Base-by-base conservation (phyloP, 2,329 filamentous ascomycete species). In the Colletotrichum chlorophyti region DNA sequence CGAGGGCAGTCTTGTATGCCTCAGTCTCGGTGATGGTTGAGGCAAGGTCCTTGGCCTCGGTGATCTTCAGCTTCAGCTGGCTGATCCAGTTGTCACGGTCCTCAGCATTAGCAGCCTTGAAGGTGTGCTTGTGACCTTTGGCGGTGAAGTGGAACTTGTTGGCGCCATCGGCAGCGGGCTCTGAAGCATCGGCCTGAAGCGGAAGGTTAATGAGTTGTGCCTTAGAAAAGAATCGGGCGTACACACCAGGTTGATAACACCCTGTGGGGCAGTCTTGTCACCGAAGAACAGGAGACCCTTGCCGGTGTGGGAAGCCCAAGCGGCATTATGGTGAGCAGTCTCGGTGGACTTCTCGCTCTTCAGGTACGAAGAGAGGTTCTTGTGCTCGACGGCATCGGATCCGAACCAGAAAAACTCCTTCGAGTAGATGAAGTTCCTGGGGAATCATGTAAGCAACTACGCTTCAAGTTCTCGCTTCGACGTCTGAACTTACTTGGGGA, bases 391-490 rank as follows among this genome's bases (percentile, higher is more conserved):
- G 46, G 90, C 78, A 53, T 93, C 90, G 46, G 85, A 80, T 66
- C 87, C 86, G 78, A 94, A 91, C 85, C 89, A 93, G 81, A 98
- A 97, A 80, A 91, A 91, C 74, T 93, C 92, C 86, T 97, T 97
- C 75, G 88, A 87, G 80, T 93, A 93, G 68, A 91, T 87, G 70
- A 98, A 85, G 75, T 92, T 91, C 86, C 91, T 96, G 67, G 27
- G 19, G 17, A 29, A 6, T 23, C 19, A 6, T 31, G 66, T 72
- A 64, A 74, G 68, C 52, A 64, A 14, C 17, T 19, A 12, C 9
- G 8, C 23, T 17, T 26, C 19, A 23, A 5, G 19, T 24, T 7
- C 7, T 6, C 6, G 17, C 3, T 8, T 11, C 4, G n/a, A 19
- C 2, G n/a, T 3, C 1, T 21, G 32, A 15, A 75, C 91, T 82